Base-by-base conservation (phyloP, 2,329 filamentous ascomycete species). In the Dothidotthia symphoricarpi region DNA sequence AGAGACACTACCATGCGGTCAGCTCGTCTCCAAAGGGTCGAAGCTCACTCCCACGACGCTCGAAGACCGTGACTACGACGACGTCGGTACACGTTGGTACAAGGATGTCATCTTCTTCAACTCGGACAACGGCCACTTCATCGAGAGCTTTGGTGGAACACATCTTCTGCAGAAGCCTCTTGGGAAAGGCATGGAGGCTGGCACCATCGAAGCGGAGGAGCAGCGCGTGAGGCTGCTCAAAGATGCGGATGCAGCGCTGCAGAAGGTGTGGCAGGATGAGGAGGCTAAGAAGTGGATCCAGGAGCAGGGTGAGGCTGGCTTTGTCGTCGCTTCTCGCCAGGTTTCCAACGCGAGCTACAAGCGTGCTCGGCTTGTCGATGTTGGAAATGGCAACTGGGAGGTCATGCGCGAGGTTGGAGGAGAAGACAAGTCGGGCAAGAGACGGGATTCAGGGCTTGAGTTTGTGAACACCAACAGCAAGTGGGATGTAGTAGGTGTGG, bases 291-390 rank as follows among this genome's bases (percentile, higher is more conserved):
- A 50, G 29, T 64, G 59, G 60, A 49, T 64, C 33, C 40, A 55
- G 30, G 49, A 58, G 26, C 53, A 62, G 14, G 45, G 41, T 10
- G 56, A 64, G 16, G 57, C 56, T 1, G 60, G 59, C n/a, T 63
- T 66, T 16, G 61, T 66, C 3, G 54, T 60, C 14, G 58, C 57
- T 1, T 43, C 51, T 9, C 45, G 61, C 2, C 49, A 60, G 34
- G 57, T 64, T 10, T 55, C 48, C 11, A 64, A 64, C 41, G 60
- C 61, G 16, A 63, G 58, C 35, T 66, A 64, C 45, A 64, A 59
- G 47, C 63, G 61, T 14, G 63, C 63, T 2, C 41, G 47, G 24
- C 50, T 66, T 12, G 51, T 60, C 4, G 61, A 63, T 31, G 43
- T 53, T 2, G 62, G 61, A 12, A 50, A 55, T 24, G 48, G 50